Evolutionary conservation across 331 rosid species (phyloP).

Genomic region (Ulmus americana): DNA sequence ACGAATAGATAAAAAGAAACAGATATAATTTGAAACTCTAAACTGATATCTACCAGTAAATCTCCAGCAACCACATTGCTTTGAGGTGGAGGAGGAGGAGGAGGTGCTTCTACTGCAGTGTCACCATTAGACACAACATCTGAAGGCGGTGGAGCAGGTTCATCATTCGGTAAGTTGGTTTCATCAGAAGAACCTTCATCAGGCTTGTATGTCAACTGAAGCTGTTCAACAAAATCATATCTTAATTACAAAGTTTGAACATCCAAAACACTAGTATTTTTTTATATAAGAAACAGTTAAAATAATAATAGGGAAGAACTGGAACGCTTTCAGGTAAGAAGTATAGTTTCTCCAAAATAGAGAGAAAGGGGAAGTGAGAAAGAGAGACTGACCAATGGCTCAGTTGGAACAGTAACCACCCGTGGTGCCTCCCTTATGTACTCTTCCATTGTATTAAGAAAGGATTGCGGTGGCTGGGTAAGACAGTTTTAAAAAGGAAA

Average conservation of each 20-base stretch:
- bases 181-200: slow-evolving; percentile 71
- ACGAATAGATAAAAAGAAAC: background rate
- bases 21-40: background rate
- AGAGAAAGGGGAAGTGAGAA: slow-evolving; percentile 1
- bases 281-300: background rate
- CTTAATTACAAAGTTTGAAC: background rate
- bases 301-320: background rate
- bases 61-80: slow-evolving; percentile 66
- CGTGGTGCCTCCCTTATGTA: slow-evolving; percentile 95
- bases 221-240: slow-evolving; percentile 52
- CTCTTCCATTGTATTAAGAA: slow-evolving; percentile 94
- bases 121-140: slow-evolving; percentile 49
- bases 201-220: slow-evolving; percentile 90
- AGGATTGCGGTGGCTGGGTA: slow-evolving; percentile 94
- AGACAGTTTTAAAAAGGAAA: slow-evolving; percentile 16
- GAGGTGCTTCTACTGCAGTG: slow-evolving; percentile 31
- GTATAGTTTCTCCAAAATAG: background rate
- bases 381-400: slow-evolving; percentile 71
- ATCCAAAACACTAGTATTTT: background rate
- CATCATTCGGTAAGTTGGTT: slow-evolving; percentile 49
- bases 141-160: slow-evolving; percentile 49
- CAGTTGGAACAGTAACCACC: slow-evolving; percentile 63
- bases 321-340: background rate
- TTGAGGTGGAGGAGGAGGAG: slow-evolving; percentile 43
- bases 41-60: slow-evolving; percentile 54